Evolutionary conservation across 768 basidiomycete genomes (phyloP).

Genomic region (Holtermannia corniformis): DNA sequence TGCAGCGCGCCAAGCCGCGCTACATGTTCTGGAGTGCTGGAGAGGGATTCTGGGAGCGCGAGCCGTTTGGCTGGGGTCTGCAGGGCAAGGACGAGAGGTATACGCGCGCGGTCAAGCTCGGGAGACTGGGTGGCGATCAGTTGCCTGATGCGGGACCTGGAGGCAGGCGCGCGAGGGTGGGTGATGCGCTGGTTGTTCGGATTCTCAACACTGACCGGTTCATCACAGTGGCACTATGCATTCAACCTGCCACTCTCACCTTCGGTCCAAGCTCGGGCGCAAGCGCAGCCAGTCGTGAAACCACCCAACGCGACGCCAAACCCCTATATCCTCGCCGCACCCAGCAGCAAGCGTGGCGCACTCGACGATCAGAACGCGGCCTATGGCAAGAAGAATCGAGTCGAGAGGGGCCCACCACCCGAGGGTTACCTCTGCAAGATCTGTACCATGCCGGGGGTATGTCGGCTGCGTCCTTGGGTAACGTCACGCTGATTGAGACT

Average conservation of each 20-base stretch:
- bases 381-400: slow-evolving; percentile 9
- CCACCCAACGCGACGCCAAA: slow-evolving; percentile 32
- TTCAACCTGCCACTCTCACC: slow-evolving; percentile 57
- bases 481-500: slow-evolving; percentile 9
- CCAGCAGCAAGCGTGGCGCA: slow-evolving; percentile 39
- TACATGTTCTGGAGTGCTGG: slow-evolving; percentile 75
- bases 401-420: slow-evolving; percentile 26
- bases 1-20: slow-evolving; percentile 55
- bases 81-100: slow-evolving; percentile 46
- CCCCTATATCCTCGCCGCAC: slow-evolving; percentile 22
- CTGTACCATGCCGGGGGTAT: slow-evolving; percentile 34
- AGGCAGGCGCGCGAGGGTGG: slow-evolving; percentile 73
- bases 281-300: too few relatives aligned
- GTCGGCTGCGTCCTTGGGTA: slow-evolving; percentile 4
- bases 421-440: slow-evolving; percentile 39
- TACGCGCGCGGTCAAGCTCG: slow-evolving; percentile 75
- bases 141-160: slow-evolving; percentile 39
- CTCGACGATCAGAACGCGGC: slow-evolving; percentile 29
- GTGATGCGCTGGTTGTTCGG: slow-evolving; percentile 26
- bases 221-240: slow-evolving; percentile 86
- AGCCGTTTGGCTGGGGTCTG: slow-evolving; percentile 72
- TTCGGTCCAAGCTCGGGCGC: slow-evolving; percentile 12
- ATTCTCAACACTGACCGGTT: not conserved
- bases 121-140: slow-evolving; percentile 62
- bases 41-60: slow-evolving; percentile 86